phyloP scores from a whole-genome alignment of 495 filamentous ascomycete genomes.

The Penicillium cosmopolitanum region DNA sequence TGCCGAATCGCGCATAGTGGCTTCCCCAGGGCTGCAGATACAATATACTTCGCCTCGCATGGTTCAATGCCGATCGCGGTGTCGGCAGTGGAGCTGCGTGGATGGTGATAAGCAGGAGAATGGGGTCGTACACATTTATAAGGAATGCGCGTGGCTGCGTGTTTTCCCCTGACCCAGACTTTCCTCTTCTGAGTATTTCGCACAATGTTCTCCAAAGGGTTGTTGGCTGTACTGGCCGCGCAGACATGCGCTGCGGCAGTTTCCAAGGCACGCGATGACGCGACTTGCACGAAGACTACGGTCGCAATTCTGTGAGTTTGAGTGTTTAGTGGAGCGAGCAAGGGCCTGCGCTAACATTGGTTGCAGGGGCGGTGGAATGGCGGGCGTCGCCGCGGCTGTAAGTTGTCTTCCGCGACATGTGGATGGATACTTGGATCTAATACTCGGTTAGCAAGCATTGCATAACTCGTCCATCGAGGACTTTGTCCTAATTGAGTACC shows the following conservation, averaged over 20 bases:
- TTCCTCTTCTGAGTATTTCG: not conserved
- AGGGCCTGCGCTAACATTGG: not conserved
- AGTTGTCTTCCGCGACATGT: constrained; percentile 8
- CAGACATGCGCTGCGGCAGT: constrained; percentile 19
- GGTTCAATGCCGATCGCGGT: constrained; percentile 8
- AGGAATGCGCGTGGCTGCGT: constrained; percentile 6
- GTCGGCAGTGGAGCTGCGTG: constrained; percentile 3
- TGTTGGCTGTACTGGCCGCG: constrained; percentile 14
- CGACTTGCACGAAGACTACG: constrained; percentile 34
- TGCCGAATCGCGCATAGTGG: constrained; percentile 18
- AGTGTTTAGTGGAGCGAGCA: not conserved
- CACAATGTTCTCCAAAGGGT: constrained; percentile 17
- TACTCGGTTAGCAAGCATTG: constrained; percentile 21
- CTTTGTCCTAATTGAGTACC: constrained; percentile 28
- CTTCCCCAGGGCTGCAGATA: constrained; percentile 1
- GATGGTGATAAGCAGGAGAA: constrained; percentile 1
- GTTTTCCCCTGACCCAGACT: not conserved
- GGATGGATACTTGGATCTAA: not conserved
- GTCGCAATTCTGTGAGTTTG: constrained; percentile 37
- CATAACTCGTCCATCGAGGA: constrained; percentile 25
- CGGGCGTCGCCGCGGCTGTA: constrained; percentile 70
- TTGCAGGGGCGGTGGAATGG: constrained; percentile 40
- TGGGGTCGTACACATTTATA: not conserved
- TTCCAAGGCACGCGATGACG: constrained; percentile 15
- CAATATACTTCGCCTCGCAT: not conserved